Evolutionary conservation across 2,329 filamentous ascomycete genomes (phyloP), one percentile per base, ranked within the genome.

Genomic region (Exophiala xenobiotica): DNA sequence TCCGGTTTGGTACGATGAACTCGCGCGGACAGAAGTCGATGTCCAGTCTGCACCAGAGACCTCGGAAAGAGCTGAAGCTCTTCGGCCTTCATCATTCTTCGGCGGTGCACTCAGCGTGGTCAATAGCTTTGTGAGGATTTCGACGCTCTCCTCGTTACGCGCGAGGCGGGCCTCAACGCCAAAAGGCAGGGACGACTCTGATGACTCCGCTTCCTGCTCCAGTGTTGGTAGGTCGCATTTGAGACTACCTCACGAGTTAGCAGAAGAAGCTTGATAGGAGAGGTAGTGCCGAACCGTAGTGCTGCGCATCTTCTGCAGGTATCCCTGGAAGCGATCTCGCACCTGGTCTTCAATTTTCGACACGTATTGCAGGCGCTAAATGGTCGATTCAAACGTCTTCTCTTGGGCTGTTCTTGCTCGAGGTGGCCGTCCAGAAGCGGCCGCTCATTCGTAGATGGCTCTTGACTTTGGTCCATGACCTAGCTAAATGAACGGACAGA

Each of bases 101-200:
- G 27, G 27, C 7, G 27, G 3, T 31, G 27, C 27, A 31, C 27
- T 31, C 7, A 8, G 27, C 4, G 27, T 31, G 4, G 27, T 31
- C 27, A 31, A 31, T 31, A 31, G 27, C 27, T 8, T 31, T 31
- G 27, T 31, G 27, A 31, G 27, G 27, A n/a, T 31, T 31, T 31
- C 27, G 9, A 31, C 11, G 27, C 27, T 12, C 27, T 31, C 27
- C 27, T 31, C 27, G 27, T 12, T 31, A 8, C 27, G 27, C 8
- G 11, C 35, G 23, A 40, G 14, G 14, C 29, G 45, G 33, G 29
- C 45, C 12, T 31, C 45, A n/a, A 48, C 29, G 6, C 45, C 45
- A 23, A 48, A 37, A 23, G 33, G 22, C 18, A 26, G 45, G 18
- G 19, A 11, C 27, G 27, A 31, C 27, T 8, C 27, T 4, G 27